Evolutionary conservation across 106 monocot genomes (phyloP).

Genomic region (Acorus calamus): DNA sequence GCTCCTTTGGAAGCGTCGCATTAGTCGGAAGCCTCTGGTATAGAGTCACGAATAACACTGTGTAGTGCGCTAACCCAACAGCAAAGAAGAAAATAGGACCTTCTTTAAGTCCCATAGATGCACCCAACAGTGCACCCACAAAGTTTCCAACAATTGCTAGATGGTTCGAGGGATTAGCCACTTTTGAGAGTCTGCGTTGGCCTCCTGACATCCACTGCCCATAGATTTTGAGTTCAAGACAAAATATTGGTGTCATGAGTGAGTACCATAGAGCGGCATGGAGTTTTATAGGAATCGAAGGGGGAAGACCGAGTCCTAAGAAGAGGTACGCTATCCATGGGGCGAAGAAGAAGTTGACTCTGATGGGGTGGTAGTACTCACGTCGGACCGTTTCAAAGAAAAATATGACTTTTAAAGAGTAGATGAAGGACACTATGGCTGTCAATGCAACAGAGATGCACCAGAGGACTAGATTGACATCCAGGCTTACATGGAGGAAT

Average conservation of each 20-base stretch:
- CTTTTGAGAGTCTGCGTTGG: slow-evolving; percentile 40
- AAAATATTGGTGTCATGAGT: slow-evolving; percentile 66
- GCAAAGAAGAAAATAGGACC: slow-evolving; percentile 87
- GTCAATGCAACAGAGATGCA: slow-evolving; percentile 20
- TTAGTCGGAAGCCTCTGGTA: slow-evolving; percentile 82
- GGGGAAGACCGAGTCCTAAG: slow-evolving; percentile 50
- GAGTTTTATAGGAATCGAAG: slow-evolving; percentile 11
- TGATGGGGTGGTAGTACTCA: slow-evolving; percentile 73
- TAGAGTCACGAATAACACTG: slow-evolving; percentile 69
- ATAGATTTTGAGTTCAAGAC: slow-evolving; percentile 75
- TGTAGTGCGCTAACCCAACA: slow-evolving; percentile 70
- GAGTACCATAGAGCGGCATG: slow-evolving; percentile 44
- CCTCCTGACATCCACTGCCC: slow-evolving; percentile 92
- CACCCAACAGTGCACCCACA: slow-evolving; percentile 71
- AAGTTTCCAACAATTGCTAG: slow-evolving; percentile 74
- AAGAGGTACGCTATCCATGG: slow-evolving; percentile 84
- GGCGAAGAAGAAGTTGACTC: slow-evolving; percentile 90
- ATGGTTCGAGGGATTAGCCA: slow-evolving; percentile 79
- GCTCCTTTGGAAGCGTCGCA: slow-evolving; percentile 69
- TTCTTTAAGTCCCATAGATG: slow-evolving; percentile 65
- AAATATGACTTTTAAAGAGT: slow-evolving; percentile 51
- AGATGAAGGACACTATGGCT: slow-evolving; percentile 27
- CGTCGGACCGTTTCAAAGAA: slow-evolving; percentile 69
- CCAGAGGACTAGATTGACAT: slow-evolving; percentile 21
- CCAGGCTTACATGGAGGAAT: slow-evolving; percentile 15